Base-by-base conservation (phyloP, 1,284 basidiomycete species). In the Cryptococcus wingfieldii region DNA sequence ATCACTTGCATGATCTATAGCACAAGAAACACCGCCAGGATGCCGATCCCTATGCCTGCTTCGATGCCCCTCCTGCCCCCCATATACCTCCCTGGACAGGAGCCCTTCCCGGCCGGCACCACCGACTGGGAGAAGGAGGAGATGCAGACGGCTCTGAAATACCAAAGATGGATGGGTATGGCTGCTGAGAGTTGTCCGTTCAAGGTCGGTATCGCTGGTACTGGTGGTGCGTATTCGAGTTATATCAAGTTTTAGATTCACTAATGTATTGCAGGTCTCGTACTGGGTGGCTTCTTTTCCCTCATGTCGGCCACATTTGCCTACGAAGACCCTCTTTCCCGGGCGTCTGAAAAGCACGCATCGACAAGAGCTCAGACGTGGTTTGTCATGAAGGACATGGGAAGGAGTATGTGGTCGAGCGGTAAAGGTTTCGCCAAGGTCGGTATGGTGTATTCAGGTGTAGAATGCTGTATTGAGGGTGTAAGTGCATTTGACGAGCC, bases 371-470 rank as follows among this genome's bases (percentile, higher is more conserved):
- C 66, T 13, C 75, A 94, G 70, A 89, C 92, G 0, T 82, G 84
- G 47, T 86, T 88, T 65, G 86, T 96, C 42, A 90, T 98, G 77
- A 90, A 86, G 71, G 94, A 98, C 64, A 98, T 97, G 86, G 95
- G 94, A 0, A 85, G 83, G 63, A 87, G 86, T 46, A 96, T 98
- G 92, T 94, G 85, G 84, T 81, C 83, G 34, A 88, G 83, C 52
- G 95, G 95, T 13, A 92, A 88, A 72, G 89, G 92, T 0, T 98
- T 98, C 69, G 94, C 87, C 1, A 96, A 95, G 79, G 90, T 98
- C 47, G 95, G 94, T 16, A 90, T 89, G 5, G 70, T 98, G 48
- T 98, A 92, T 74, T 87, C 90, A 16, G 93, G 94, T 31, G 86
- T 91, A 14, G 96, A 98, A 78, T 98, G 95, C 71, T 86, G 91